Conservation (phyloP, 306 rosid species). For the Datisca glomerata region DNA sequence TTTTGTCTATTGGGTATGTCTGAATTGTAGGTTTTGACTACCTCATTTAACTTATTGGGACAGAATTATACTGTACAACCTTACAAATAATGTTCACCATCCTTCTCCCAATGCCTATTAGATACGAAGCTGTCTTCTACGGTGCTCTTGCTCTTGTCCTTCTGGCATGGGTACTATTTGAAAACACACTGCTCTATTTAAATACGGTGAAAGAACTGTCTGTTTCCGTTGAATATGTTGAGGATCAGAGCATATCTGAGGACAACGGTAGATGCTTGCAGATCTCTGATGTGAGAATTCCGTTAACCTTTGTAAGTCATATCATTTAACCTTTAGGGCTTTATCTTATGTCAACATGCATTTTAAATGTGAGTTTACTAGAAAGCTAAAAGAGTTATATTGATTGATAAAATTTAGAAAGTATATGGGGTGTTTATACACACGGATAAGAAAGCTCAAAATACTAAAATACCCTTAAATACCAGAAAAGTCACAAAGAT, state of each 20-base stretch:
- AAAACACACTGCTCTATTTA: slow-evolving; percentile 55
- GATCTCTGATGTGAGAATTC: slow-evolving; percentile 70
- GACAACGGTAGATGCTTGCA: slow-evolving; percentile 51
- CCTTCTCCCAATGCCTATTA: slow-evolving; percentile 24
- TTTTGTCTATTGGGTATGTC: slow-evolving; percentile 82
- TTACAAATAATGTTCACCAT: too few relatives aligned
- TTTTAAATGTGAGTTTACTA: too few relatives aligned
- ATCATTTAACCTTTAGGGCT: background rate
- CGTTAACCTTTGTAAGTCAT: slow-evolving; percentile 63
- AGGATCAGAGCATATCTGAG: slow-evolving; percentile 28
- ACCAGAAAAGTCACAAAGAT: too few relatives aligned
- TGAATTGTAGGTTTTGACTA: background rate
- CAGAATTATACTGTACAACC: too few relatives aligned
- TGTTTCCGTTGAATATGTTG: slow-evolving; percentile 23
- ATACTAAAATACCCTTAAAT: too few relatives aligned
- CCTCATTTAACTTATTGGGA: too few relatives aligned
- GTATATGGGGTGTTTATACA: too few relatives aligned
- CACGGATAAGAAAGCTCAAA: too few relatives aligned
- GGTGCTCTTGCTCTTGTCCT: slow-evolving; percentile 75
- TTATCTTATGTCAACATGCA: background rate
- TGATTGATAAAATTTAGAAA: too few relatives aligned
- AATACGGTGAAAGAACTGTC: slow-evolving; percentile 33
- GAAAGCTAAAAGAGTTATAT: too few relatives aligned
- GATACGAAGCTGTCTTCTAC: slow-evolving; percentile 83
- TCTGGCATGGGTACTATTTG: slow-evolving; percentile 84